phyloP scores from a whole-genome alignment of 2,329 filamentous ascomycete genomes.

The Coniosporium tulheliwenetii region DNA sequence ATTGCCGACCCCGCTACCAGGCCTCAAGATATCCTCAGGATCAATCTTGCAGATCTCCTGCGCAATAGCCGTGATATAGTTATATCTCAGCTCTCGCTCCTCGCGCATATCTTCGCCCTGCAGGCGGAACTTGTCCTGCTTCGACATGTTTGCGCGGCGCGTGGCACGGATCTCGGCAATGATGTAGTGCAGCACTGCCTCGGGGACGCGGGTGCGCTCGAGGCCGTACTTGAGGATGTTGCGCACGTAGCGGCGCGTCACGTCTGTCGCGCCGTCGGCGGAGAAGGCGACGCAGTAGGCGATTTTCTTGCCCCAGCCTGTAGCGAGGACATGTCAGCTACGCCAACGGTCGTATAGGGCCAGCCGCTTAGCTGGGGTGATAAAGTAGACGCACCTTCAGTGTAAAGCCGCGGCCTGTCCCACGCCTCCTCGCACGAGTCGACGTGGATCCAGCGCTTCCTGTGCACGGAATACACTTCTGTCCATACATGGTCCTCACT shows the following conservation, averaged over 20 bases:
- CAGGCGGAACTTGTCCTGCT: conserved; percentile 67
- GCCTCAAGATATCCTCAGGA: conserved; percentile 27
- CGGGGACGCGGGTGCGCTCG: conserved; percentile 66
- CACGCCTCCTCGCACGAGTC: conserved; percentile 89
- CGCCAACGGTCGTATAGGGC: conserved; percentile 6
- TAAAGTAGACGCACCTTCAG: conserved; percentile 45
- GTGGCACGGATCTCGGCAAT: conserved; percentile 80
- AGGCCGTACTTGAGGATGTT: conserved; percentile 53
- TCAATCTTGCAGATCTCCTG: conserved; percentile 56
- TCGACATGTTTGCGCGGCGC: conserved; percentile 68
- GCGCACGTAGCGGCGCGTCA: conserved; percentile 53
- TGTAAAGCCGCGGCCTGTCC: conserved; percentile 86
- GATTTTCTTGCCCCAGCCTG: conserved; percentile 87
- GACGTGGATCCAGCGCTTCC: conserved; percentile 90
- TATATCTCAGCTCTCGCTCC: conserved; percentile 57
- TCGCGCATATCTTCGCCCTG: conserved; percentile 69
- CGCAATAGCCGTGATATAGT: conserved; percentile 59
- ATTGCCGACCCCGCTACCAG: conserved; percentile 5
- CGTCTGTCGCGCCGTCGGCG: conserved; percentile 61
- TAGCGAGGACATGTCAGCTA: background rate
- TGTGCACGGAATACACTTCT: conserved; percentile 88
- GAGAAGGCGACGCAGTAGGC: conserved; percentile 96
- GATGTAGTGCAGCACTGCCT: conserved; percentile 82
- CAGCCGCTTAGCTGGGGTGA: background rate
- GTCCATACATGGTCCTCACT: conserved; percentile 91